Conservation (phyloP, 2,329 filamentous ascomycete genomes). For the Venturiaceae sp. region DNA sequence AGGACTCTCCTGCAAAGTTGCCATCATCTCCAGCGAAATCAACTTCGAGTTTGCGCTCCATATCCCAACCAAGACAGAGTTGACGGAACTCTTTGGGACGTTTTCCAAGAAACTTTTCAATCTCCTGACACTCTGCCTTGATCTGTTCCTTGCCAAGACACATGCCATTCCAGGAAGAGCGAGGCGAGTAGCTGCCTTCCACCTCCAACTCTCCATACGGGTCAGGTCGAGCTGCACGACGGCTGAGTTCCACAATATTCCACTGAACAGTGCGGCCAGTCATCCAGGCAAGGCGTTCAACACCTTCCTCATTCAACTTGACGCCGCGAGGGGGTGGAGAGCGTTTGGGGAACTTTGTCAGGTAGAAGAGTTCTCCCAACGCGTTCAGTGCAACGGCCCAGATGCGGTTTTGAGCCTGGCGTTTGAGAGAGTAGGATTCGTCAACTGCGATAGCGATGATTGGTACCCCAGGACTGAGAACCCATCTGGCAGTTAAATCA, state of each 20-base stretch:
- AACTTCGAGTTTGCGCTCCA: slow-evolving; percentile 74
- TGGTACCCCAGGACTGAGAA: slow-evolving; percentile 83
- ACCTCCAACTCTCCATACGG: slow-evolving; percentile 59
- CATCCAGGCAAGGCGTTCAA: slow-evolving; percentile 64
- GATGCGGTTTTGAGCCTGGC: slow-evolving; percentile 59
- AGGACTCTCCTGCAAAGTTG: slow-evolving; percentile 63
- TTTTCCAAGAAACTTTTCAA: slow-evolving; percentile 64
- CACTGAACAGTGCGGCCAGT: slow-evolving; percentile 71
- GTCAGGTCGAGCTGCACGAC: slow-evolving; percentile 61
- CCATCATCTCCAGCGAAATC: slow-evolving; percentile 80
- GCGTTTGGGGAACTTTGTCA: slow-evolving; percentile 58
- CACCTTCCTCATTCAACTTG: slow-evolving; percentile 39
- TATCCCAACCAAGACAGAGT: slow-evolving; percentile 80
- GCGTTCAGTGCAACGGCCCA: slow-evolving; percentile 96
- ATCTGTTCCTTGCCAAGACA: slow-evolving; percentile 61
- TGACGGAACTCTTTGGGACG: slow-evolving; percentile 71
- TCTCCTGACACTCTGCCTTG: slow-evolving; percentile 67
- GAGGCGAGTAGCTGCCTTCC: slow-evolving; percentile 69
- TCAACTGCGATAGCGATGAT: slow-evolving; percentile 79
- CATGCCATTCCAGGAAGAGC: slow-evolving; percentile 67
- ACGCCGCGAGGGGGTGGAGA: slow-evolving; percentile 24
- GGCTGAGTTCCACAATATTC: slow-evolving; percentile 69
- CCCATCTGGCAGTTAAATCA: slow-evolving; percentile 80
- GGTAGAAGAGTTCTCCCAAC: slow-evolving; percentile 80
- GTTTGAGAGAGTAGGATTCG: slow-evolving; percentile 65